Evolutionary conservation across 768 basidiomycete species (phyloP).

Genomic region (Xerocomus potaroensis): DNA sequence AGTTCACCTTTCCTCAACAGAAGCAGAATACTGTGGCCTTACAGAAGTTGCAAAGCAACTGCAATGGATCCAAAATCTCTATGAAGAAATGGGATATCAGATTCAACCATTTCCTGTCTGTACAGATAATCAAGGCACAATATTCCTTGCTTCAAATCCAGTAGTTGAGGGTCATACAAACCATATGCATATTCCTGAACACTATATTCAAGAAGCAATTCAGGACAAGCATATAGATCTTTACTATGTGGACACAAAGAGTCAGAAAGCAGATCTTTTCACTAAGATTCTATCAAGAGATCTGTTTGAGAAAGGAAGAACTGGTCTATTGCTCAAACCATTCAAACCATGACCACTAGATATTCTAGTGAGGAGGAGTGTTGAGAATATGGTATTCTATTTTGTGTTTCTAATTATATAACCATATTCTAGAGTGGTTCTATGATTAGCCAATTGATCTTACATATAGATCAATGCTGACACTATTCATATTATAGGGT

Average conservation of each 20-base stretch:
- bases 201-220: not conserved
- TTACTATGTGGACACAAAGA: not conserved
- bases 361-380: no score
- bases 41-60: not conserved
- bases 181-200: not conserved
- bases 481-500: no score
- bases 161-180: not conserved
- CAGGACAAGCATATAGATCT: not conserved
- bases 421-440: no score
- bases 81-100: not conserved
- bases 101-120: not conserved
- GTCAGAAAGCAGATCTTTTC: not conserved
- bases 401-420: no score
- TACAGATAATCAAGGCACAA: not conserved
- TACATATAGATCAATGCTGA: no score
- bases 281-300: not conserved
- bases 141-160: not conserved
- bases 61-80: not conserved
- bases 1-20: not conserved
- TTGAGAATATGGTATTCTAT: no score
- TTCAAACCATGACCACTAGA: no score
- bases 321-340: no score
- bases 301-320: no score
- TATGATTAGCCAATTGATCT: no score
- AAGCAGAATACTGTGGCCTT: not conserved